phyloP scores from a whole-genome alignment of 2,329 filamentous ascomycete genomes.

The Fusarium brevicatenulatum region DNA sequence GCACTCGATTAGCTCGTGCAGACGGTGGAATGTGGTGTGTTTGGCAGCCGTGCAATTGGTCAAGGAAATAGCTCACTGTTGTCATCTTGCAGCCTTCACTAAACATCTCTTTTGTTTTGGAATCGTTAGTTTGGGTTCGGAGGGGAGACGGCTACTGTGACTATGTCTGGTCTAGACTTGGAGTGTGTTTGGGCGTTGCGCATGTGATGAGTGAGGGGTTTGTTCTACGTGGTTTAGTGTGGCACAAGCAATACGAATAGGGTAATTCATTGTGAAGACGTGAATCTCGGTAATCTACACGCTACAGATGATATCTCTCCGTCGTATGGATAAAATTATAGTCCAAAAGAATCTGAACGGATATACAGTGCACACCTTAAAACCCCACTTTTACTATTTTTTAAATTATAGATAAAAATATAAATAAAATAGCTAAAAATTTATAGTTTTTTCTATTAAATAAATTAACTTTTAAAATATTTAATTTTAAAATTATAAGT shows the following conservation, averaged over 20 bases:
- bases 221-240: neutral
- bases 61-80: neutral
- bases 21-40: constrained; percentile 8
- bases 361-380: too few species aligned
- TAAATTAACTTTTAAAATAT: too few species aligned
- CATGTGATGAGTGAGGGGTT: constrained; percentile 24
- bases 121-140: neutral
- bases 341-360: too few species aligned
- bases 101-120: neutral
- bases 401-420: too few species aligned
- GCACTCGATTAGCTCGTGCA: neutral
- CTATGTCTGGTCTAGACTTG: neutral
- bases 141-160: neutral
- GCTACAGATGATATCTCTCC: neutral
- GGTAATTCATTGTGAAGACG: neutral
- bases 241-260: neutral
- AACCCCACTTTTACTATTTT: too few species aligned
- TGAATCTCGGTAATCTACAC: neutral
- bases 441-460: too few species aligned
- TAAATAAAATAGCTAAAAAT: too few species aligned
- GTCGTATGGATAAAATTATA: neutral
- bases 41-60: neutral
- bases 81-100: constrained; percentile 1
- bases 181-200: neutral
- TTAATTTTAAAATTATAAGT: too few species aligned